Evolutionary conservation across 2,329 filamentous ascomycete species (phyloP).

Genomic region (Colletotrichum orchidophilum): DNA sequence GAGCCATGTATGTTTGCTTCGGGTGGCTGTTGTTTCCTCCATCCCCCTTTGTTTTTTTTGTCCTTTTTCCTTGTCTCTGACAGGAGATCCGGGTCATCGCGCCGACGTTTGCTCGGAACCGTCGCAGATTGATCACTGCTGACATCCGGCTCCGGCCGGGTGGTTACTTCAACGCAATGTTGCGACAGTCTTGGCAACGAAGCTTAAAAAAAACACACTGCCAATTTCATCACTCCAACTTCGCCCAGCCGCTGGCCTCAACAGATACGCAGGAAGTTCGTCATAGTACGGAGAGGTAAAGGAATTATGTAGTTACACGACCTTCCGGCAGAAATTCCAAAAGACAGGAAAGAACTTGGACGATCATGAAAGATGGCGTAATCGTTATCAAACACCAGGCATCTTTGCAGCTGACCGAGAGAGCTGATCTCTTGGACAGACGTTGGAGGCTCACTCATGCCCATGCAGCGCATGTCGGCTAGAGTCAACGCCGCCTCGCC

Average conservation of each 20-base stretch:
- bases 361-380: neutral
- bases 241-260: neutral
- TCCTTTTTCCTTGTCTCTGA: neutral
- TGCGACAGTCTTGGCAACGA: neutral
- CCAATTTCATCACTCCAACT: neutral
- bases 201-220: neutral
- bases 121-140: constrained; percentile 9
- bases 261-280: neutral
- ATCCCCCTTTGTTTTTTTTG: neutral
- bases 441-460: neutral
- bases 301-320: neutral
- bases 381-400: neutral
- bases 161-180: constrained; percentile 3
- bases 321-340: neutral
- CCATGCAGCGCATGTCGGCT: neutral
- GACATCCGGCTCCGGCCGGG: neutral
- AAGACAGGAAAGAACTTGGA: neutral
- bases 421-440: neutral
- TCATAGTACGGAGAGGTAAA: neutral
- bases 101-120: neutral
- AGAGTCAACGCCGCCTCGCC: neutral
- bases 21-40: neutral
- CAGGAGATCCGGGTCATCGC: constrained; percentile 12
- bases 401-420: constrained; percentile 7
- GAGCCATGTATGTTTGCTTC: constrained; percentile 2